A percentile compares a stretch with the other conserved stretches of the same genome.
Conservation (phyloP, 805 yeast species). For the Monosporozyma aquatica region DNA sequence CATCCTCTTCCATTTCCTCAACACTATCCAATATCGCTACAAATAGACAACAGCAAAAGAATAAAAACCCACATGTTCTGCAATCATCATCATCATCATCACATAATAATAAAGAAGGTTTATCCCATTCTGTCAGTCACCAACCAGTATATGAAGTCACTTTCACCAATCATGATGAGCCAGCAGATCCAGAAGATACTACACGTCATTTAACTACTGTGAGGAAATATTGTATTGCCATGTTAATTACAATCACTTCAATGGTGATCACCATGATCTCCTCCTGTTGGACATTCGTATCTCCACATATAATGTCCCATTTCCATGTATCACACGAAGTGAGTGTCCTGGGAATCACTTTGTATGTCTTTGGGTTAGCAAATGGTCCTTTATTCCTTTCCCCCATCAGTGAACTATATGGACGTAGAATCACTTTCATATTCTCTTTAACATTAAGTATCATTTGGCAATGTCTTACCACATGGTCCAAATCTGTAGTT, state of each 20-base stretch:
- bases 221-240: conserved; percentile 50
- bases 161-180: conserved; percentile 12
- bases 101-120: neutral
- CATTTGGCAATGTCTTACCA: conserved; percentile 46
- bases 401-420: conserved; percentile 60
- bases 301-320: conserved; percentile 38
- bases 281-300: conserved; percentile 57
- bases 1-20: neutral
- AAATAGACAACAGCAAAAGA: neutral
- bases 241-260: conserved; percentile 45
- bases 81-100: neutral
- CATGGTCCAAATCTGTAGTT: conserved; percentile 50
- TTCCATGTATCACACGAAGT: conserved; percentile 50
- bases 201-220: conserved; percentile 31
- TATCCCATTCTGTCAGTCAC: neutral
- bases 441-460: conserved; percentile 51
- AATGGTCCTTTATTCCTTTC: conserved; percentile 56
- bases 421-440: conserved; percentile 52
- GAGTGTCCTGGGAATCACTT: conserved; percentile 46
- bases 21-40: neutral
- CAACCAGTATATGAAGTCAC: conserved; percentile 20
- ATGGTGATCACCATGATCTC: conserved; percentile 60
- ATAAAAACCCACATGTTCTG: neutral
- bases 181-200: conserved; percentile 28
- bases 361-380: conserved; percentile 65